phyloP scores from a whole-genome alignment of 352 stramenopile species.

The Globisporangium orthogonon region DNA sequence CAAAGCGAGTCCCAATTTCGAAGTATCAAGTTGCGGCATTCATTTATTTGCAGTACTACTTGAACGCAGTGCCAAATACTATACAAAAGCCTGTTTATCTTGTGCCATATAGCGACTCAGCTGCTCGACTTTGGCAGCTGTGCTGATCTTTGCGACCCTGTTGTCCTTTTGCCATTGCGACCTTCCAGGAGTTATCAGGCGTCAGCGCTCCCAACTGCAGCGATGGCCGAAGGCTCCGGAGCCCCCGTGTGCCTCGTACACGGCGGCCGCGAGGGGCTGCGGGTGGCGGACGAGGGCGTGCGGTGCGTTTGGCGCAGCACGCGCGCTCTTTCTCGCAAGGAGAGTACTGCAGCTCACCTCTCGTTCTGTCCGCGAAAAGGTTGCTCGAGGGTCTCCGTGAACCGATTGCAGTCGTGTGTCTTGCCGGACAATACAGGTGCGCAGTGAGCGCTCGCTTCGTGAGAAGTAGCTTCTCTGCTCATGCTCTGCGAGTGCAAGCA shows the following conservation, averaged over 20 bases:
- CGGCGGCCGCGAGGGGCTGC: constrained; percentile 40
- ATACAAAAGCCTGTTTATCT: too few species aligned
- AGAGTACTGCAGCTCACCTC: not conserved
- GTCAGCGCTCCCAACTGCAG: too few species aligned
- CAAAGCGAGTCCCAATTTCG: too few species aligned
- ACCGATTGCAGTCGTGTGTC: constrained; percentile 69
- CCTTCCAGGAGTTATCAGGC: too few species aligned
- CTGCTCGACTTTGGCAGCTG: too few species aligned
- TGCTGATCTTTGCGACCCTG: too few species aligned
- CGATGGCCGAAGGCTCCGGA: constrained; percentile 5
- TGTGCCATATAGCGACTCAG: too few species aligned
- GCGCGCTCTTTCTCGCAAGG: not conserved
- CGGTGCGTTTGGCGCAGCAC: constrained; percentile 19
- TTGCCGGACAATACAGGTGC: constrained; percentile 76
- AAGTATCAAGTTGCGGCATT: too few species aligned
- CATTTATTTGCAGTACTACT: too few species aligned
- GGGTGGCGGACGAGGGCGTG: constrained; percentile 43
- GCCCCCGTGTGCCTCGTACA: constrained; percentile 59
- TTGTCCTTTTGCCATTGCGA: too few species aligned
- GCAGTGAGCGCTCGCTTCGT: not conserved
- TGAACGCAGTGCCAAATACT: too few species aligned
- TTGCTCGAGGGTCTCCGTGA: constrained; percentile 58
- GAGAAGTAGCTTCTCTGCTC: not conserved
- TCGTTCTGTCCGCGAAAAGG: constrained; percentile 15
- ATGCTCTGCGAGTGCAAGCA: not conserved